These are phyloP conservation scores for Backusella tuberculispora DNA, from an alignment of 192 early-diverging fungal species.

Conservation along the genomic window DNA sequence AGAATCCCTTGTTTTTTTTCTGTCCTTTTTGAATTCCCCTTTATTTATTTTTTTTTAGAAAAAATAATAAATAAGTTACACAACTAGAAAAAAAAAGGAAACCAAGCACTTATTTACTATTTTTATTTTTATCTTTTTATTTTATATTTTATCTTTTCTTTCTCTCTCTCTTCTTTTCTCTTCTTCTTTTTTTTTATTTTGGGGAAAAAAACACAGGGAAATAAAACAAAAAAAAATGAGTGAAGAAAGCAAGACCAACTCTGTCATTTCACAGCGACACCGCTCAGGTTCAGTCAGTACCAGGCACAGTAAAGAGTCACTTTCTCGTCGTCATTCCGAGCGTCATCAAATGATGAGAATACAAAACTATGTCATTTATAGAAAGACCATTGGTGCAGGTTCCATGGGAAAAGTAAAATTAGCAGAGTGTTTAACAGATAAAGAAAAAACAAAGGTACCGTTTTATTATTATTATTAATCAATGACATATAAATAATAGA, in stretches of 20 bases:
- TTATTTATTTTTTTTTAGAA: slow-evolving; percentile 26
- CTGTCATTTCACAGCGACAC: background rate
- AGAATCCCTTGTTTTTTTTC: background rate
- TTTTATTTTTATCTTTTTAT: slow-evolving; percentile 8
- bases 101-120: slow-evolving; percentile 19
- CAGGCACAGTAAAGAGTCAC: background rate
- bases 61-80: slow-evolving; percentile 24
- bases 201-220: background rate
- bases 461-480: background rate
- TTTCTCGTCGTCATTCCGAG: slow-evolving; percentile 25
- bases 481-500: background rate
- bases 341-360: slow-evolving; percentile 28
- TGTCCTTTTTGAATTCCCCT: background rate
- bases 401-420: slow-evolving; percentile 46
- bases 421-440: slow-evolving; percentile 38
- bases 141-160: background rate
- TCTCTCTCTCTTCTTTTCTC: background rate
- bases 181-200: slow-evolving; percentile 1
- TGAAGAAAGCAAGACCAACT: background rate
- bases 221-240: background rate
- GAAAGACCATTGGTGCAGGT: slow-evolving; percentile 39
- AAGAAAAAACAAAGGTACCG: slow-evolving; percentile 20
- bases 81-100: slow-evolving; percentile 19
- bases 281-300: background rate
- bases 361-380: slow-evolving; percentile 39